A percentile compares a stretch with the other conserved stretches of the same genome.
Evolutionary conservation across 192 early-diverging fungal species (phyloP).

Genomic region (Linnemannia exigua): DNA sequence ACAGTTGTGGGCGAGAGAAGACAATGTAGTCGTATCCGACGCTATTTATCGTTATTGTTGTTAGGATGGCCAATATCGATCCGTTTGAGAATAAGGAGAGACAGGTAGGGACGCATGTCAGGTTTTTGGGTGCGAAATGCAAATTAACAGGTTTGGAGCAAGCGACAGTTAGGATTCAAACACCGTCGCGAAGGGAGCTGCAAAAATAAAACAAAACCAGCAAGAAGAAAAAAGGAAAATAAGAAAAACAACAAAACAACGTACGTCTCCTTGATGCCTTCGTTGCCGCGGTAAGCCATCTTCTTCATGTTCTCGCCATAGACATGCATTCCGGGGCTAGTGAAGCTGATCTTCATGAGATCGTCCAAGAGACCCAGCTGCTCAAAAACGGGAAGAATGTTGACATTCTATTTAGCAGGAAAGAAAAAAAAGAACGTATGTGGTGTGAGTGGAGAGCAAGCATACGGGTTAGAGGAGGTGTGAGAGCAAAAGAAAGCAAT

Average conservation of each 20-base stretch:
- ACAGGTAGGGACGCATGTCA: not conserved
- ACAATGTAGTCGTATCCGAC: slow-evolving; percentile 41
- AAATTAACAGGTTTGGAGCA: not conserved
- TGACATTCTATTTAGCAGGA: slow-evolving; percentile 23
- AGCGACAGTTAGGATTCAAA: not conserved
- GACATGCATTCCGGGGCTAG: slow-evolving; percentile 25
- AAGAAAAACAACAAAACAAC: not conserved
- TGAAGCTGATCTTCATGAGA: slow-evolving; percentile 33
- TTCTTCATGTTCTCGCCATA: slow-evolving; percentile 32
- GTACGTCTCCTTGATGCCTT: slow-evolving; percentile 36
- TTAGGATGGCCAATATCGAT: not conserved
- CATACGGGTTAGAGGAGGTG: not conserved
- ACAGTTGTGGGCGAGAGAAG: slow-evolving; percentile 33
- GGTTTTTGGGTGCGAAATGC: not conserved
- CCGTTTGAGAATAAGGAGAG: not conserved
- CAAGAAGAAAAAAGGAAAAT: not conserved
- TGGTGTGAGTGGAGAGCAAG: not conserved
- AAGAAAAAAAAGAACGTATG: not conserved
- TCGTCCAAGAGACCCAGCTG: slow-evolving; percentile 38
- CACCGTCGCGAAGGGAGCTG: not conserved
- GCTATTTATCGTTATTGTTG: not conserved
- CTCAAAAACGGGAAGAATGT: slow-evolving; percentile 50
- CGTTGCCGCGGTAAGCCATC: slow-evolving; percentile 36
- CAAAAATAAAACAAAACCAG: not conserved
- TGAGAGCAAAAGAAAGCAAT: not conserved